These are phyloP conservation scores for Phylloporus scabripes DNA, from an alignment of 768 basidiomycete genomes.

Conservation along the genomic window DNA sequence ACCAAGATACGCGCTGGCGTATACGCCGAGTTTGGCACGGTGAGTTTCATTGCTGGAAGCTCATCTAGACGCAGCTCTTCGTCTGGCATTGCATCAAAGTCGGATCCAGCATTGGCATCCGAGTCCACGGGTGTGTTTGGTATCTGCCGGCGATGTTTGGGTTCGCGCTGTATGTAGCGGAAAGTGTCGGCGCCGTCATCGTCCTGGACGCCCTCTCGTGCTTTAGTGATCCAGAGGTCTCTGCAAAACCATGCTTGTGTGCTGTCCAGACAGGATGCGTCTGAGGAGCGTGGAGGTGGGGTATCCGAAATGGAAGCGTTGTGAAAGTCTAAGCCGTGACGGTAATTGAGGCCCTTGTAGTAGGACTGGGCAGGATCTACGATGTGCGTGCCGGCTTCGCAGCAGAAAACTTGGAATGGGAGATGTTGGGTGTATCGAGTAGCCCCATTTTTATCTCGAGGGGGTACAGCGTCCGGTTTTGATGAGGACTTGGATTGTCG, in stretches of 20 bases:
- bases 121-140: conserved; percentile 38
- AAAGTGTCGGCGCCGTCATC: conserved; percentile 29
- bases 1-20: conserved; percentile 87
- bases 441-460: conserved; percentile 78
- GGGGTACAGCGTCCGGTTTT: conserved; percentile 85
- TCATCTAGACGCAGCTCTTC: conserved; percentile 38
- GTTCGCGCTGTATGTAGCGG: conserved; percentile 19
- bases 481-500: conserved; percentile 93
- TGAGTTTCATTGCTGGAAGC: conserved; percentile 36
- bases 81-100: conserved; percentile 82
- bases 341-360: conserved; percentile 84
- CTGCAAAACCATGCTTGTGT: conserved; percentile 98
- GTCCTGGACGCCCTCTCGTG: conserved; percentile 67
- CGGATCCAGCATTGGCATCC: conserved; percentile 81
- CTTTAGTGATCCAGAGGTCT: conserved; percentile 92
- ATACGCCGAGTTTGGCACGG: conserved; percentile 86
- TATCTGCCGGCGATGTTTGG: conserved; percentile 31
- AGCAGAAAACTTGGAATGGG: conserved; percentile 98
- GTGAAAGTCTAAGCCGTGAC: conserved; percentile 74
- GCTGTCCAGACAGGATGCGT: conserved; percentile 89
- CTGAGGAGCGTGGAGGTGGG: conserved; percentile 54
- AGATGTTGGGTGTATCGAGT: conserved; percentile 85
- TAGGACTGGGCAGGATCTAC: conserved; percentile 95
- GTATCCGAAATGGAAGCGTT: conserved; percentile 67
- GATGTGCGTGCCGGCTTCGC: conserved; percentile 96